Base-by-base conservation (phyloP, 2,329 filamentous ascomycete species). In the Fusarium sp. region DNA sequence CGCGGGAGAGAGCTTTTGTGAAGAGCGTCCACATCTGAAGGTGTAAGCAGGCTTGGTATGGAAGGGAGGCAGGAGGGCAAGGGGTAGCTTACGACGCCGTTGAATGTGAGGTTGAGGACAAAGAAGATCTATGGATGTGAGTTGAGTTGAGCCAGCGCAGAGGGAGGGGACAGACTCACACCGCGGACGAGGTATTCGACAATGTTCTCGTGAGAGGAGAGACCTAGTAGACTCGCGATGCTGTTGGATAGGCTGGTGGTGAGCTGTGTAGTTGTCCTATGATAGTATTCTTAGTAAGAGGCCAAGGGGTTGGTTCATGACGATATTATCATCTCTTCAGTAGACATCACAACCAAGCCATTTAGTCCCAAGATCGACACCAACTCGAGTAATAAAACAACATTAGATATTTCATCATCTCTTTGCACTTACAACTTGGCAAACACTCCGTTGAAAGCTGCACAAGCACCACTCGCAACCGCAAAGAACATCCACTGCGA, bases 381-480 rank as follows among this genome's bases (percentile, higher is more conserved):
- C 19, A 2, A 11, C 15, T 9, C 27, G 21, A 11, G 4, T 3
- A 21, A 19, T 19, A 19, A 19, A 19, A 19, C 19, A 19, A 19
- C 19, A 19, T 19, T 4, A 19, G 19, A 19, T 19, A 19, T 19
- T 19, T 19, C 19, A 19, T 19, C 19, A 19, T 3, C 19, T 19
- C 19, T 19, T 19, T 21, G 17, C 36, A 80, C 85, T 70, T 77
- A 91, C 88, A 95, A 78, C 76, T 94, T 95, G 1, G 91, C 91
- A 78, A 94, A 93, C 6, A 91, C 88, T 56, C 91, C 91, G 68
- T 95, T 95, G 66, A 91, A 88, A 19, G 91, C 90, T 29, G 91
- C 91, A 70, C 90, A 93, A 49, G 84, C 87, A 60, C 91, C 91
- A 70, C 89, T 92, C 44, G 88, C 85, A 37, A 93, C 73, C 37